Base-by-base conservation (phyloP, 306 rosid genomes). In the Glycyrrhiza uralensis region DNA sequence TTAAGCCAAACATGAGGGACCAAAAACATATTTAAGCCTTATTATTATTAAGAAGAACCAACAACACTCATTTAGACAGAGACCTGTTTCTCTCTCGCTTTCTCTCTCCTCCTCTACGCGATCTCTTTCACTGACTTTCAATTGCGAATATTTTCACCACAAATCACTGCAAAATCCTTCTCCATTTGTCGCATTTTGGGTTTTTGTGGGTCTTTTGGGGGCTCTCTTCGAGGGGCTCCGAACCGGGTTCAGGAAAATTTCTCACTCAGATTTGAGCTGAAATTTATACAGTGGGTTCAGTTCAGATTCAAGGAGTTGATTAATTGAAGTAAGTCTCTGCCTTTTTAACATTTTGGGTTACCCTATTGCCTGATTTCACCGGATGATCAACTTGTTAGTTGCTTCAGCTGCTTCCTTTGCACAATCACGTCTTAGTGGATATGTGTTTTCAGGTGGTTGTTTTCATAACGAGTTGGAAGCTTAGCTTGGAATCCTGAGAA, bases 71-170 rank as follows among this genome's bases (percentile, higher is more conserved):
- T 57, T 72, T 78, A 75, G 79, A 80, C 76, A 32, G 28, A 72
- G 79, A 66, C 82, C 82, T 54, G 41, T 44, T 80, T 6, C 28
- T 28, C 9, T 54, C 5, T 54, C 51, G 58, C 24, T 51, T 11
- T 23, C 39, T 69, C 78, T 57, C 78, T 76, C 83, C 64, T 65
- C 74, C 78, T 68, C 54, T 76, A 68, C 87, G 87, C 88, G 87
- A 91, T 89, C 88, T 85, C 84, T 84, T 76, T 80, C 91, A 70
- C 81, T 75, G 63, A 49, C 78, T 63, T 60, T 58, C 79, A 82
- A 81, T 82, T 88, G 69, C 75, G 75, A 79, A 78, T 66, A 51
- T 58, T 71, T 73, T 76, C 83, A 74, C 59, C 58, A 20, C 32
- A 79, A 64, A 79, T 85, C 82, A 80, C 82, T 81, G 45, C 58